phyloP scores from a whole-genome alignment of 257 asterid species.

The Gardenia jasminoides region DNA sequence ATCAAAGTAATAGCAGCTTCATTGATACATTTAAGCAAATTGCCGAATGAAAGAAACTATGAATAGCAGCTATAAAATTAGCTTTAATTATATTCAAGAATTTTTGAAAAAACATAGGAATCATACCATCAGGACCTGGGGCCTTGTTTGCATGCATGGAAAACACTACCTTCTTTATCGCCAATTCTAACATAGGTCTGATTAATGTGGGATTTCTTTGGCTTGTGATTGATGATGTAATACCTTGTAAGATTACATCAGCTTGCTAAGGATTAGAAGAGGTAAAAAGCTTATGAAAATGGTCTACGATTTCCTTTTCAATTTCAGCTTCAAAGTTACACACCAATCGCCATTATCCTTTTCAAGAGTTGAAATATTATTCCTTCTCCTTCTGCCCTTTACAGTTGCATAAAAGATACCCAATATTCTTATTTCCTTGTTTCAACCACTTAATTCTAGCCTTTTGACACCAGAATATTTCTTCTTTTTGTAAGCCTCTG shows the following conservation, averaged over 20 bases:
- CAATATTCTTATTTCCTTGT: no score
- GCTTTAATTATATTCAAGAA: neutral
- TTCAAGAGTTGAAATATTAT: no score
- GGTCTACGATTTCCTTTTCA: neutral
- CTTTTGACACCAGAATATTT: neutral
- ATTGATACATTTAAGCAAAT: neutral
- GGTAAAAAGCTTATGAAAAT: no score
- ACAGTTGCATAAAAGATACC: neutral
- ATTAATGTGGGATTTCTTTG: no score
- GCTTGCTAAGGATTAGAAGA: neutral
- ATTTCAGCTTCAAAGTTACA: neutral
- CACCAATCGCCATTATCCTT: neutral
- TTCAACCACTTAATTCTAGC: no score
- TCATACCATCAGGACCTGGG: neutral
- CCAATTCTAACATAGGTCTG: neutral
- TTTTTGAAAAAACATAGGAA: neutral
- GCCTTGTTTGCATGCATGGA: neutral
- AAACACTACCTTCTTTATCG: neutral
- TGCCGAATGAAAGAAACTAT: no score
- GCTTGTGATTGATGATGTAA: neutral
- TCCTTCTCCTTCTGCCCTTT: neutral
- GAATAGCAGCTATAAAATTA: neutral
- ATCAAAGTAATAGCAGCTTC: neutral
- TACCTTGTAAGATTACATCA: neutral
- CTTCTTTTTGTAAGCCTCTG: neutral